Base-by-base conservation (phyloP, 2,329 filamentous ascomycete genomes). In the Dothiorella sarmentorum region DNA sequence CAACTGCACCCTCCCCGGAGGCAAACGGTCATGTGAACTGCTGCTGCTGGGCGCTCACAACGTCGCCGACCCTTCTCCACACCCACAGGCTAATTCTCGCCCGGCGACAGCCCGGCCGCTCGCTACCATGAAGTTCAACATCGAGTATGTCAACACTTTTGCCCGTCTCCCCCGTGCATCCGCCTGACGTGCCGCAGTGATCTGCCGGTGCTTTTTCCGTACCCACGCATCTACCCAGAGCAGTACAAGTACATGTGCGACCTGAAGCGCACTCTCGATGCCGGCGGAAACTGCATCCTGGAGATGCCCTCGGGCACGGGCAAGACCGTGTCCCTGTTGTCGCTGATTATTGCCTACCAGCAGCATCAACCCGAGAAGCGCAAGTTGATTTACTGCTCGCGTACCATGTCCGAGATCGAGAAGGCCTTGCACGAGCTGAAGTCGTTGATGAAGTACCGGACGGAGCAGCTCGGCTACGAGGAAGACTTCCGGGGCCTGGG, bases 331-430 rank as follows among this genome's bases (percentile, higher is more conserved):
- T 97, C 94, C 9, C 81, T 99, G 4, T 80, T 99, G 43, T 97
- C 94, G 0, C 83, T 99, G 66, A 99, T 99, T 68, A 86, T 99
- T 60, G 93, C 94, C 40, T 99, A 99, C 69, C 95, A 99, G 74
- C 90, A 94, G 71, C 87, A 92, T 71, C 92, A 93, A 68, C 91
- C 92, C 3, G 91, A 96, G 70, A 90, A 94, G 67, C 83, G 95
- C 58, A 99, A 99, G 75, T 85, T 99, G 53, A 97, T 99, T 58
- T 99, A 99, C 76, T 99, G 94, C 79, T 99, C 94, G 63, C 91
- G 94, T 86, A 99, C 94, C 59, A 99, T 99, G 92, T 99, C 94
- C 35, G 94, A 99, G 77, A 99, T 99, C 68, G 94, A 99, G 72
- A 99, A 99, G 76, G 94, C 95, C 0, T 76, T 99, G 55, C 90